Percentiles rank a stretch among this genome's conserved stretches.
phyloP scores from a whole-genome alignment of 2,329 filamentous ascomycete genomes.

The Rhinocladiella mackenziei region DNA sequence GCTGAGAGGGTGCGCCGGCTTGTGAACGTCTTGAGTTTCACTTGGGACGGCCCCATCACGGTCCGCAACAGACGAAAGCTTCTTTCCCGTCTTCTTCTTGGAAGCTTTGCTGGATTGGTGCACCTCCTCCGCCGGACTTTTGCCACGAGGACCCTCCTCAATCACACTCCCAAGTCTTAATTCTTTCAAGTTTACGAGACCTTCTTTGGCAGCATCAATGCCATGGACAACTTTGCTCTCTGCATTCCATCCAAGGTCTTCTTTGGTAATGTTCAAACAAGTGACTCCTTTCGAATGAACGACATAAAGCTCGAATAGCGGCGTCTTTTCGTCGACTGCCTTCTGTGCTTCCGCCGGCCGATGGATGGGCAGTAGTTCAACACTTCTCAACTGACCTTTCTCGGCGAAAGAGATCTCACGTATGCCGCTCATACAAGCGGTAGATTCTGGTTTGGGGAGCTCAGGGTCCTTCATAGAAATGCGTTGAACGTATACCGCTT shows the following conservation, averaged over 20 bases:
- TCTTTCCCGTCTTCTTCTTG: conserved; percentile 40
- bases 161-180: conserved; percentile 47
- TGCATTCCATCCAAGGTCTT: conserved; percentile 84
- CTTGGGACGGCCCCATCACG: conserved; percentile 27
- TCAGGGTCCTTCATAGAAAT: conserved; percentile 67
- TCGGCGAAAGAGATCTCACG: conserved; percentile 89
- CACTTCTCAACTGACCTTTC: conserved; percentile 79
- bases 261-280: conserved; percentile 77
- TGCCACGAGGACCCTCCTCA: conserved; percentile 43
- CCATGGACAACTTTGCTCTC: conserved; percentile 82
- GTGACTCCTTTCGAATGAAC: conserved; percentile 99
- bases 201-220: conserved; percentile 68
- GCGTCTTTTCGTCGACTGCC: conserved; percentile 59
- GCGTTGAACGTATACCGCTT: conserved; percentile 80
- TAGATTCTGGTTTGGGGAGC: conserved; percentile 83
- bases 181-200: conserved; percentile 69
- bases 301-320: conserved; percentile 89
- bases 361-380: conserved; percentile 76
- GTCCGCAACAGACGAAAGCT: conserved; percentile 31
- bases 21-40: conserved; percentile 30
- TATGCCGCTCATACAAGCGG: conserved; percentile 94
- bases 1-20: conserved; percentile 15
- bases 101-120: conserved; percentile 38
- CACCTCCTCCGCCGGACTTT: conserved; percentile 38
- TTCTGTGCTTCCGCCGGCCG: conserved; percentile 50